Evolutionary conservation across 768 basidiomycete genomes (phyloP), one percentile per base, ranked within the genome.

Genomic region (Trametes cingulata): DNA sequence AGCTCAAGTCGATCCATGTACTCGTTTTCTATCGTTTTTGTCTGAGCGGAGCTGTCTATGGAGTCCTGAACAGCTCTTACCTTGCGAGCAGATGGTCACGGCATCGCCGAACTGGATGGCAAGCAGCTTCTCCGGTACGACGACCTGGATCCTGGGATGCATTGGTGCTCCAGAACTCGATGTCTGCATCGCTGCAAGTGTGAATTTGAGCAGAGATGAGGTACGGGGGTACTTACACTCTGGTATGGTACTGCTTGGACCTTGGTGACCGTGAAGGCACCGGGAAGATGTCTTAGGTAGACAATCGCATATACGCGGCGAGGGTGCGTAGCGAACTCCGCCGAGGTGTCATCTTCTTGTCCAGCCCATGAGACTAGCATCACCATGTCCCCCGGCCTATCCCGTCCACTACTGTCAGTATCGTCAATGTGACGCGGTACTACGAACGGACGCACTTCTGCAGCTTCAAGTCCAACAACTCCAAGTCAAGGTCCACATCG

Each of bases 31-130:
- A 57, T 25, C 1, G 1, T 13, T 60, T 22, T 14, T 8, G 10
- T 35, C 17, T 39, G 10, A 39, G 36, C 35, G 6, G 2, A 4
- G 4, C 14, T 12, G n/a, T n/a, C 35, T 12, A 6, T n/a, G 7
- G 2, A 3, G 7, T 4, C 19, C 5, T 51, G 20, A 5, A 4
- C 8, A 50, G 2, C 7, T 37, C 61, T 14, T 56, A 90, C 90
- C 82, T 74, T 82, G 78, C 49, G 88, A 82, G 70, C 86, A 87
- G 12, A 92, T 76, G 5, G 87, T 85, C 19, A 91, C 83, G 1
- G 88, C 84, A 71, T 92, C 90, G 27, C 89, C 89, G 62, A 90
- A 92, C 65, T 91, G 84, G 7, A 90, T 79, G 35, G 81, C 78
- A 39, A 85, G 72, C 9, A 90, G 67, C 20, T 80, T 75, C 19